A percentile compares a stretch with the other conserved stretches of the same genome.
These are phyloP conservation scores for Esteya vermicola DNA, from an alignment of 2,329 filamentous ascomycete species.

Conservation along the genomic window DNA sequence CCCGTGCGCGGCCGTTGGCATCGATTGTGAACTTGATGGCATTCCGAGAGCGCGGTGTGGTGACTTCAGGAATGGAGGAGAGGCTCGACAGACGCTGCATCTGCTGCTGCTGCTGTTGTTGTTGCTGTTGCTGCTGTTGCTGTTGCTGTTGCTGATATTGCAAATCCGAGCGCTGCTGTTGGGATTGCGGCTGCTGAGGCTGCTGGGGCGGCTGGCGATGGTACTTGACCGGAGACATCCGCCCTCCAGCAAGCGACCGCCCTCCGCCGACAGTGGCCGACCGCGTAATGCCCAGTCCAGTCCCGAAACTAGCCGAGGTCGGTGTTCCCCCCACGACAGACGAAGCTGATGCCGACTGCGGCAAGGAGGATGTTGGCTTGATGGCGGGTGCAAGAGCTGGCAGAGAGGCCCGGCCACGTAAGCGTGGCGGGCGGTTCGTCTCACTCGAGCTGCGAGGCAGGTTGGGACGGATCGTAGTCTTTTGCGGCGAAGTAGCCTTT, in stretches of 20 bases:
- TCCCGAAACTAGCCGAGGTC: neutral
- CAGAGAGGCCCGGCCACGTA: slow-evolving; percentile 23
- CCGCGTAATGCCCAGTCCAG: slow-evolving; percentile 19
- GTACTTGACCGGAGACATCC: slow-evolving; percentile 37
- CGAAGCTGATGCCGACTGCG: slow-evolving; percentile 7
- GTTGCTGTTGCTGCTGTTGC: slow-evolving; percentile 21
- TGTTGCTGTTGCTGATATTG: slow-evolving; percentile 6
- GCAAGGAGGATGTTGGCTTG: too few species aligned
- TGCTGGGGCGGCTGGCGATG: too few species aligned
- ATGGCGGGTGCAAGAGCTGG: slow-evolving; percentile 33
- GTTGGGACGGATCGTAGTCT: slow-evolving; percentile 29
- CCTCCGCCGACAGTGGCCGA: slow-evolving; percentile 19
- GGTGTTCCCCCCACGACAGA: neutral
- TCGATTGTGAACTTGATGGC: slow-evolving; percentile 51
- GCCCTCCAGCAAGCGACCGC: slow-evolving; percentile 29
- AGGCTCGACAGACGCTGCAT: slow-evolving; percentile 36
- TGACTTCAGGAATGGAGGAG: slow-evolving; percentile 41
- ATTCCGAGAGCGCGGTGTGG: slow-evolving; percentile 28
- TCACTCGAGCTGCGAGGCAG: slow-evolving; percentile 42
- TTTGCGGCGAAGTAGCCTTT: slow-evolving; percentile 34
- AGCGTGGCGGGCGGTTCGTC: slow-evolving; percentile 31
- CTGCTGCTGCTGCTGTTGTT: slow-evolving; percentile 8
- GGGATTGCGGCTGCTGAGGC: too few species aligned
- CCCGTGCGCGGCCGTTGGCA: slow-evolving; percentile 42
- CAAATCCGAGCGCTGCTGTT: slow-evolving; percentile 15